Evolutionary conservation across 345 rosid species (phyloP).

Genomic region (Schrenkiella parvula): DNA sequence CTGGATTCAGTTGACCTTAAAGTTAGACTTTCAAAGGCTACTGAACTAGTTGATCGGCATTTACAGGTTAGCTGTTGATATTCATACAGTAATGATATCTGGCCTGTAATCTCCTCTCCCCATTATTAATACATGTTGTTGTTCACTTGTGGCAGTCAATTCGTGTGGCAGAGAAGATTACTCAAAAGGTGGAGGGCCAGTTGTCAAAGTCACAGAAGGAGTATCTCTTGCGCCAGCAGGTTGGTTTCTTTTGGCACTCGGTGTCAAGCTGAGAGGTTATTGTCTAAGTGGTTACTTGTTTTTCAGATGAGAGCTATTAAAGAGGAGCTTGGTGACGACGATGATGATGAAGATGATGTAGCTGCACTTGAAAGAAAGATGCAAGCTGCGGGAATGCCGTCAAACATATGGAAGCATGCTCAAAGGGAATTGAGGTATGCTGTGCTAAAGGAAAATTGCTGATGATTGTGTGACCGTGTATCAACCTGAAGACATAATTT

Average conservation of each 20-base stretch:
- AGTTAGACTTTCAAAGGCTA: constrained; percentile 91
- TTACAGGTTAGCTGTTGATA: constrained; percentile 60
- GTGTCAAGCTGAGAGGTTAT: constrained; percentile 1
- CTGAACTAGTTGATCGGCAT: constrained; percentile 96
- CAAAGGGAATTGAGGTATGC: constrained; percentile 90
- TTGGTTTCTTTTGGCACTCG: constrained; percentile 35
- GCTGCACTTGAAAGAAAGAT: constrained; percentile 94
- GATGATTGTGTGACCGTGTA: neutral
- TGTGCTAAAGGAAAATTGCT: neutral
- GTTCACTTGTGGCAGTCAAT: constrained; percentile 74
- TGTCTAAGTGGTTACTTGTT: constrained; percentile 4
- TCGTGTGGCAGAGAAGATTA: constrained; percentile 98
- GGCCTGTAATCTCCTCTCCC: constrained; percentile 1
- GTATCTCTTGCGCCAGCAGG: constrained; percentile 99
- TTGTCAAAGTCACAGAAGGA: constrained; percentile 98
- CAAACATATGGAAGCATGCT: constrained; percentile 92
- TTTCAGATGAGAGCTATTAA: constrained; percentile 97
- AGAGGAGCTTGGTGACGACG: constrained; percentile 99
- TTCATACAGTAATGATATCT: constrained; percentile 17
- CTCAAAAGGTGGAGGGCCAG: constrained; percentile 98
- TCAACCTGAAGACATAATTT: neutral
- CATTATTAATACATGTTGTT: constrained; percentile 28
- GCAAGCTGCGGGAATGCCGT: constrained; percentile 94
- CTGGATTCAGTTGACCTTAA: constrained; percentile 92
- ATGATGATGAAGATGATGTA: constrained; percentile 97